phyloP scores from a whole-genome alignment of 768 basidiomycete species.

The Chlorophyllum brunneum region DNA sequence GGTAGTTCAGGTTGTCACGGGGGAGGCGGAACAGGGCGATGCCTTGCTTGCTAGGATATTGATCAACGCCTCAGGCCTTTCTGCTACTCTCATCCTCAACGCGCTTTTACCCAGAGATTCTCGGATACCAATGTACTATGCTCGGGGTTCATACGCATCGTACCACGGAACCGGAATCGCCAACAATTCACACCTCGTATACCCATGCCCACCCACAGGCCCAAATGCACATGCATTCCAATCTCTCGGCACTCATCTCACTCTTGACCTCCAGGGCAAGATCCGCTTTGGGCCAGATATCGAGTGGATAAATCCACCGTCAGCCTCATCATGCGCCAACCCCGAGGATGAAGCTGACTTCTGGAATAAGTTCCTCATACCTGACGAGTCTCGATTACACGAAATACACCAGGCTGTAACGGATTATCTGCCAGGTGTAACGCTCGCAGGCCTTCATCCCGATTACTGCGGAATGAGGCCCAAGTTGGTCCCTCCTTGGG shows the following conservation, averaged over 20 bases:
- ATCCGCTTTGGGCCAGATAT: slow-evolving; percentile 92
- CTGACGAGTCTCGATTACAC: slow-evolving; percentile 54
- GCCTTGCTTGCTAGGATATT: slow-evolving; percentile 70
- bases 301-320: slow-evolving; percentile 72
- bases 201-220: slow-evolving; percentile 80
- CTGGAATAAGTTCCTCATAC: slow-evolving; percentile 66
- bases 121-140: slow-evolving; percentile 75
- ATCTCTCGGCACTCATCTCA: slow-evolving; percentile 89
- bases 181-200: slow-evolving; percentile 73
- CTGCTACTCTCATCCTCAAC: slow-evolving; percentile 68
- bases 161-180: slow-evolving; percentile 79
- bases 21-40: slow-evolving; percentile 40
- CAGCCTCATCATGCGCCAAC: slow-evolving; percentile 21
- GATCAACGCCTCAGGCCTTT: slow-evolving; percentile 81
- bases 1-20: slow-evolving; percentile 81
- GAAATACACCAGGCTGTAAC: slow-evolving; percentile 73
- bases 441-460: slow-evolving; percentile 57
- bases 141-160: slow-evolving; percentile 81
- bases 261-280: slow-evolving; percentile 79
- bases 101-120: slow-evolving; percentile 52
- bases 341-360: slow-evolving; percentile 59
- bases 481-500: slow-evolving; percentile 71
- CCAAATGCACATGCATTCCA: slow-evolving; percentile 64
- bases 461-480: slow-evolving; percentile 88
- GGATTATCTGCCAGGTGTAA: slow-evolving; percentile 66